A percentile compares a stretch with the other conserved stretches of the same genome.
Evolutionary conservation across 345 rosid species (phyloP).

Genomic region (Ceriops zippeliana): DNA sequence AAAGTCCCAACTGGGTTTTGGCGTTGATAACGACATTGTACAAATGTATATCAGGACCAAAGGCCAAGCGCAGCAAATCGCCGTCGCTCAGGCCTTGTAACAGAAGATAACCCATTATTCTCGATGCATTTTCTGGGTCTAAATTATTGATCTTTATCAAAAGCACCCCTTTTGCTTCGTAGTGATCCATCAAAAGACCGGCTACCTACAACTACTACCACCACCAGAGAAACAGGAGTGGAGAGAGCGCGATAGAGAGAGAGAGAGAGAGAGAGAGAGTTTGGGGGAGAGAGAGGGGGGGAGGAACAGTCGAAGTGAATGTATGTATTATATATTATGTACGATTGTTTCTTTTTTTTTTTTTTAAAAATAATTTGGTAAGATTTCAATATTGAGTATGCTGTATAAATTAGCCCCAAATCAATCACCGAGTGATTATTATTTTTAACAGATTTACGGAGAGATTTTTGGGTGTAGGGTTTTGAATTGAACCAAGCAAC

Average conservation of each 20-base stretch:
- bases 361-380: neutral
- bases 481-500: conserved; percentile 24
- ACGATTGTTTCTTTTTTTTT: neutral
- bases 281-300: too few relatives aligned
- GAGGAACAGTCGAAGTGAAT: too few relatives aligned
- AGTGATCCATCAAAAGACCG: conserved; percentile 52
- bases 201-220: too few relatives aligned
- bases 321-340: neutral
- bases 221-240: neutral
- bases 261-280: too few relatives aligned
- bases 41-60: conserved; percentile 57
- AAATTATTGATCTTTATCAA: conserved; percentile 61
- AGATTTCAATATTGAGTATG: too few relatives aligned
- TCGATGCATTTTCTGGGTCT: conserved; percentile 78
- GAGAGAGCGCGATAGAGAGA: too few relatives aligned
- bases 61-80: conserved; percentile 68
- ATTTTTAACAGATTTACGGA: neutral
- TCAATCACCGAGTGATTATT: neutral
- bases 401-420: neutral
- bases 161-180: conserved; percentile 67
- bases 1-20: conserved; percentile 61
- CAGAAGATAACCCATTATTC: conserved; percentile 82
- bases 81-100: conserved; percentile 61
- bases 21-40: conserved; percentile 60
- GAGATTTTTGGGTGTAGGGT: conserved; percentile 17